phyloP scores from a whole-genome alignment of 371 early-diverging fungal species.

The Mucor ambiguus region DNA sequence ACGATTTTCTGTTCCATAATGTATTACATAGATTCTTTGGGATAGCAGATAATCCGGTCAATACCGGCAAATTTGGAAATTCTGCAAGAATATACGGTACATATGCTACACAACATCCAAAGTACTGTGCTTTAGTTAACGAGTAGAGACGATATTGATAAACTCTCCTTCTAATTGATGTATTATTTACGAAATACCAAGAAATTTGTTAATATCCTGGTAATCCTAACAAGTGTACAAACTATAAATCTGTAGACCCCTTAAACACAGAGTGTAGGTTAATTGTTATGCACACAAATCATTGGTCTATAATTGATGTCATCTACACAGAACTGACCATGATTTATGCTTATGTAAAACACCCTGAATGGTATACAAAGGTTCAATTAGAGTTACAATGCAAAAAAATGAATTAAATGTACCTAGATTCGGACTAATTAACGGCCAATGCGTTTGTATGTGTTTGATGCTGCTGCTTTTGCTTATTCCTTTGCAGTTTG shows the following conservation, averaged over 20 bases:
- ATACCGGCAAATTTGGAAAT: background rate
- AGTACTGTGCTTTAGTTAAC: background rate
- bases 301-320: background rate
- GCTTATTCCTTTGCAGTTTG: background rate
- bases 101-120: background rate
- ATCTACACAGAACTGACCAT: background rate
- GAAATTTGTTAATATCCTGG: background rate
- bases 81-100: background rate
- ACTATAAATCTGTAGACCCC: background rate
- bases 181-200: background rate
- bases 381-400: background rate
- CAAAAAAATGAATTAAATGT: slow-evolving; percentile 5
- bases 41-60: background rate
- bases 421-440: slow-evolving; percentile 4
- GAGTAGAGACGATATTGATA: background rate
- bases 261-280: background rate
- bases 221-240: background rate
- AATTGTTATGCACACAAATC: background rate
- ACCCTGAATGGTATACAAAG: background rate
- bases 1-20: background rate
- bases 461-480: background rate
- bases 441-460: background rate
- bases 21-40: background rate
- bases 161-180: background rate
- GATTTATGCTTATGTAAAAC: background rate